Evolutionary conservation across 2,329 filamentous ascomycete species (phyloP).

Genomic region (Camillea tinctor): DNA sequence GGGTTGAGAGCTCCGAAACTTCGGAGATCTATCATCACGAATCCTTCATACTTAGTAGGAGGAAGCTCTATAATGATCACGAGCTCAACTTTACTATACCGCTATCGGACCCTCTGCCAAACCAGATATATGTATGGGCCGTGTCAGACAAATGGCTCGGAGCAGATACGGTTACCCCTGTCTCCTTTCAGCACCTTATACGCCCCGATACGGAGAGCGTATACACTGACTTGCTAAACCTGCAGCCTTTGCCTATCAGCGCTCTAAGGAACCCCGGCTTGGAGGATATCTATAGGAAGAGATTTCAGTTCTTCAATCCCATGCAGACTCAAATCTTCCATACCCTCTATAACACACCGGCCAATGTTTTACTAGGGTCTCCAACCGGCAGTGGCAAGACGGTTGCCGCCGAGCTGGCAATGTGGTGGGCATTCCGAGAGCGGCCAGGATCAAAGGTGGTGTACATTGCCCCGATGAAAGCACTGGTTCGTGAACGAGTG

Average conservation of each 20-base stretch:
- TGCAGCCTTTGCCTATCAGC: slow-evolving; percentile 84
- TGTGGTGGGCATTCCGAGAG: slow-evolving; percentile 99
- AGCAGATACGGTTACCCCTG: slow-evolving; percentile 89
- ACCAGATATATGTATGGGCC: slow-evolving; percentile 92
- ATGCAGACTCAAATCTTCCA: slow-evolving; percentile 99
- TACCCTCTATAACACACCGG: slow-evolving; percentile 85
- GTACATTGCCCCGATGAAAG: slow-evolving; percentile 99
- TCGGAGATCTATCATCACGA: slow-evolving; percentile 98
- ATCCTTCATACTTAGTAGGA: slow-evolving; percentile 88
- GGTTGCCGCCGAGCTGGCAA: slow-evolving; percentile 89
- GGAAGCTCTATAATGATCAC: slow-evolving; percentile 92
- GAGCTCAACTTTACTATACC: slow-evolving; percentile 98
- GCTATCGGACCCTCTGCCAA: slow-evolving; percentile 85
- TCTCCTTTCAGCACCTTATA: slow-evolving; percentile 97
- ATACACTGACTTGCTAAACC: slow-evolving; percentile 88
- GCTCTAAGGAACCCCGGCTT: slow-evolving; percentile 84
- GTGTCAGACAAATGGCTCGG: slow-evolving; percentile 96
- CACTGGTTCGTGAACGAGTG: slow-evolving; percentile 91
- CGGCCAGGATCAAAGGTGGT: slow-evolving; percentile 95
- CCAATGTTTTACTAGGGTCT: slow-evolving; percentile 91
- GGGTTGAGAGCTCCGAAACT: slow-evolving; percentile 98
- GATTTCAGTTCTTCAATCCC: slow-evolving; percentile 96
- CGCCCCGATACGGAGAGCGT: slow-evolving; percentile 96
- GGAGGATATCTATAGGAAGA: slow-evolving; percentile 83
- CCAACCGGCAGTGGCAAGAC: slow-evolving; percentile 98